These are phyloP conservation scores for Ilex asprella DNA, from an alignment of 257 asterid species.

Conservation along the genomic window DNA sequence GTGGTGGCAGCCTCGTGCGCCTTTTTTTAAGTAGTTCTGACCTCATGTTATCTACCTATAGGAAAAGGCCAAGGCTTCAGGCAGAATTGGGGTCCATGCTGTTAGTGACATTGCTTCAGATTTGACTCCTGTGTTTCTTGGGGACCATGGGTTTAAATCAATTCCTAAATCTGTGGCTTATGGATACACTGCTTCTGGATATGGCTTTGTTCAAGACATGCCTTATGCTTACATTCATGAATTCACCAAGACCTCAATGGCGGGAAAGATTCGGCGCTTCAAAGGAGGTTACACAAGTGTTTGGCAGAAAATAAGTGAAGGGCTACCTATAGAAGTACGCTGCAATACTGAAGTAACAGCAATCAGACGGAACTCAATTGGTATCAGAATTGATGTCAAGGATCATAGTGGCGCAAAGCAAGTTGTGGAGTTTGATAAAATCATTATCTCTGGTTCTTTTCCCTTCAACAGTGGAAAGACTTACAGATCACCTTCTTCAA, in stretches of 20 bases:
- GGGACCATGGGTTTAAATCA: constrained; percentile 42
- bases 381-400: constrained; percentile 27
- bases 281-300: constrained; percentile 70
- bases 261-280: constrained; percentile 75
- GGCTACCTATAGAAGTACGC: constrained; percentile 45
- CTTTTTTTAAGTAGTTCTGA: too few species aligned
- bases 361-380: constrained; percentile 34
- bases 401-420: constrained; percentile 22
- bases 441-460: constrained; percentile 63
- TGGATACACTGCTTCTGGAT: constrained; percentile 86
- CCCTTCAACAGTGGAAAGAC: constrained; percentile 53
- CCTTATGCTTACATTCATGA: constrained; percentile 76
- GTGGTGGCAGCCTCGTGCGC: too few species aligned
- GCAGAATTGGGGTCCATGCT: constrained; percentile 62
- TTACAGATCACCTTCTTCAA: constrained; percentile 41
- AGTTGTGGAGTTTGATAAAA: constrained; percentile 49
- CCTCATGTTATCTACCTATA: constrained; percentile 8
- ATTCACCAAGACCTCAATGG: constrained; percentile 77
- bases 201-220: constrained; percentile 79
- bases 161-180: constrained; percentile 68
- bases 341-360: constrained; percentile 58
- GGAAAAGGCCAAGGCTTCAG: constrained; percentile 70
- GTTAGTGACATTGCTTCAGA: constrained; percentile 60
- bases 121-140: constrained; percentile 53
- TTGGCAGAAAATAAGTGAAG: constrained; percentile 51